These are phyloP conservation scores for Pisolithus marmoratus DNA, from an alignment of 768 basidiomycete genomes.

Conservation along the genomic window DNA sequence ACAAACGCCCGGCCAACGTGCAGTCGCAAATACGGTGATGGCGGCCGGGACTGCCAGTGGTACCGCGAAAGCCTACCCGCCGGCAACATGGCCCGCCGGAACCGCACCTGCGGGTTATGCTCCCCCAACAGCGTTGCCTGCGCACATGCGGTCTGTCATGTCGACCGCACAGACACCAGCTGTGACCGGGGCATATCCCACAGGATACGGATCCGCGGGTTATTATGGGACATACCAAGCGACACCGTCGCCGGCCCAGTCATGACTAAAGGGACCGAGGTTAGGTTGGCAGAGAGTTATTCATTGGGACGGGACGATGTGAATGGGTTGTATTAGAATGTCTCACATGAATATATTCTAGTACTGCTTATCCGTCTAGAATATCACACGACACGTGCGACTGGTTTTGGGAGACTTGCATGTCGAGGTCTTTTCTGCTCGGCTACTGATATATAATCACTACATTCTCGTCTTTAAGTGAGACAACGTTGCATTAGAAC, in stretches of 20 bases:
- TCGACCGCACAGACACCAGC: slow-evolving; percentile 16
- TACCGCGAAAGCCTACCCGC: slow-evolving; percentile 26
- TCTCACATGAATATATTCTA: no score
- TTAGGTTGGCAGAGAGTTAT: no score
- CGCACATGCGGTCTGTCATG: slow-evolving; percentile 32
- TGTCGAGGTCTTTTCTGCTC: no score
- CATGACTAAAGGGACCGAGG: slow-evolving; percentile 1
- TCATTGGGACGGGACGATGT: no score
- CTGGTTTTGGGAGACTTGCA: no score
- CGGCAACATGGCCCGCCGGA: slow-evolving; percentile 22
- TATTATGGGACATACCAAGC: slow-evolving; percentile 30
- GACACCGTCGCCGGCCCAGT: slow-evolving; percentile 27
- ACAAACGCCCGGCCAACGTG: slow-evolving; percentile 36
- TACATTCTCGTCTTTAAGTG: no score
- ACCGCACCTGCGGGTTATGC: slow-evolving; percentile 22
- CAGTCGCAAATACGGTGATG: slow-evolving; percentile 52
- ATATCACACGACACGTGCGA: no score
- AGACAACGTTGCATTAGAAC: no score
- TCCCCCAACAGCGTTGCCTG: slow-evolving; percentile 34
- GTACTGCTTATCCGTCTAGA: no score
- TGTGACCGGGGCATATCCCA: slow-evolving; percentile 11
- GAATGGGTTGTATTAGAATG: no score
- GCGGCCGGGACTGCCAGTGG: slow-evolving; percentile 13
- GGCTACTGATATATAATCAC: no score
- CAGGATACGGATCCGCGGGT: slow-evolving; percentile 13